Base-by-base conservation (phyloP, 2,329 filamentous ascomycete genomes). In the Thelonectria rubi region DNA sequence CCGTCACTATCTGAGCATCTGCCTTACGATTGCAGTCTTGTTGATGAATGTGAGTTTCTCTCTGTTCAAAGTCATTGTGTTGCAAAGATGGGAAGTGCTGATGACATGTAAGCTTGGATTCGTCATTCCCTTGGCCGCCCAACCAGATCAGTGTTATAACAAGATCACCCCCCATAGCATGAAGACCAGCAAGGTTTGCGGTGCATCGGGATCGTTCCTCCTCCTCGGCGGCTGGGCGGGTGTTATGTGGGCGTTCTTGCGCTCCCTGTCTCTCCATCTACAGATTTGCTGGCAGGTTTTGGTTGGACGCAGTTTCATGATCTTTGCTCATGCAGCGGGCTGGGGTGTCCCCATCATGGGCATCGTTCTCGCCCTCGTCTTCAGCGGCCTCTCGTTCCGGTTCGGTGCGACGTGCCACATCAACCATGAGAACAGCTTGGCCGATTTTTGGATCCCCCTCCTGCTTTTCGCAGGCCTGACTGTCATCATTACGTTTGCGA, bases 211-310 rank as follows among this genome's bases (percentile, higher is more conserved):
- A 10, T 86, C 93, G 1, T 89, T 97, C 66, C 80, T 99, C 52
- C 85, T 98, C 52, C 86, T 94, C 30, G 95, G 95, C 55, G 95
- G 94, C 45, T 92, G 94, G 84, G 86, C 88, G 30, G 91, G 89
- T 47, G 87, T 93, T 32, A 88, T 97, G 77, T 99, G 95, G 94
- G 88, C 94, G 65, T 97, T 97, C 75, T 84, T 97, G 62, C 88
- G 95, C 65, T 91, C 94, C 0, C 80, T 98, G 34, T 97, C 93
- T 5, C 89, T 99, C 70, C 95, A 99, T 77, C 87, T 99, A 24
- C 95, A 98, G 77, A 97, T 99, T 66, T 97, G 94, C 81, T 99
- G 95, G 95, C 93, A 98, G 76, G 85, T 96, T 34, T 88, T 94
- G 8, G 91, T 97, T 4, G 95, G 95, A 40, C 86, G 88, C 46